Evolutionary conservation across 2,329 filamentous ascomycete species (phyloP).

Genomic region (Fusarium nelsonii): DNA sequence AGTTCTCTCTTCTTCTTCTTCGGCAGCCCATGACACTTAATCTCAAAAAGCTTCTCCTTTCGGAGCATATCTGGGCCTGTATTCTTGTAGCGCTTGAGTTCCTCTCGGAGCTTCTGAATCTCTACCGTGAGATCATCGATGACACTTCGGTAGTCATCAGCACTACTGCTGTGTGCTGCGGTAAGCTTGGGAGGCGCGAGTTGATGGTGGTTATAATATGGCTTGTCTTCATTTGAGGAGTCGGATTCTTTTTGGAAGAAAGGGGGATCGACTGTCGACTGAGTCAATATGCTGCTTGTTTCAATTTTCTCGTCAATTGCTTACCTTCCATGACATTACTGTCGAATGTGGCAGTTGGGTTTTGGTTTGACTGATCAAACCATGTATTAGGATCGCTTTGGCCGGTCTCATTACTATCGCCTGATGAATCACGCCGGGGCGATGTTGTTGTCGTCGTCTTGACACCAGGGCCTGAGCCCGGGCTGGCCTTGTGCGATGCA

Average conservation of each 20-base stretch:
- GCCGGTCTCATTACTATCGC: conserved; percentile 62
- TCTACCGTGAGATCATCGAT: conserved; percentile 90
- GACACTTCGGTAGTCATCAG: conserved; percentile 82
- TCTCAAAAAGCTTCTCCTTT: conserved; percentile 84
- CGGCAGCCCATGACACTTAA: conserved; percentile 80
- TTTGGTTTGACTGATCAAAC: conserved; percentile 67
- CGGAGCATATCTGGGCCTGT: conserved; percentile 74
- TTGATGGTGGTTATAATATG: conserved; percentile 42
- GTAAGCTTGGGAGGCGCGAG: conserved; percentile 49
- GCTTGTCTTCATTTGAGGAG: conserved; percentile 62
- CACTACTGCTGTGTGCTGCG: conserved; percentile 68
- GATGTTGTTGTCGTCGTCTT: conserved; percentile 38
- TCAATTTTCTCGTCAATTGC: background rate
- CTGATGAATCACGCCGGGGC: conserved; percentile 59
- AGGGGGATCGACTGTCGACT: conserved; percentile 61
- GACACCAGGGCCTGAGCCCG: conserved; percentile 43
- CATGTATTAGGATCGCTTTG: conserved; percentile 65
- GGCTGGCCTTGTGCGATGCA: conserved; percentile 51
- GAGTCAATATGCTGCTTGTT: conserved; percentile 10
- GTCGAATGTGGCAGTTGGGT: conserved; percentile 59
- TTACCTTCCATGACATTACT: conserved; percentile 63
- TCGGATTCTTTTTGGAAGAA: conserved; percentile 68
- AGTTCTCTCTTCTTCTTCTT: conserved; percentile 80
- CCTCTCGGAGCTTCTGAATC: conserved; percentile 82
- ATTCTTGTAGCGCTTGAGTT: conserved; percentile 77